Evolutionary conservation across 257 asterid species (phyloP).

Genomic region (Plantago major): DNA sequence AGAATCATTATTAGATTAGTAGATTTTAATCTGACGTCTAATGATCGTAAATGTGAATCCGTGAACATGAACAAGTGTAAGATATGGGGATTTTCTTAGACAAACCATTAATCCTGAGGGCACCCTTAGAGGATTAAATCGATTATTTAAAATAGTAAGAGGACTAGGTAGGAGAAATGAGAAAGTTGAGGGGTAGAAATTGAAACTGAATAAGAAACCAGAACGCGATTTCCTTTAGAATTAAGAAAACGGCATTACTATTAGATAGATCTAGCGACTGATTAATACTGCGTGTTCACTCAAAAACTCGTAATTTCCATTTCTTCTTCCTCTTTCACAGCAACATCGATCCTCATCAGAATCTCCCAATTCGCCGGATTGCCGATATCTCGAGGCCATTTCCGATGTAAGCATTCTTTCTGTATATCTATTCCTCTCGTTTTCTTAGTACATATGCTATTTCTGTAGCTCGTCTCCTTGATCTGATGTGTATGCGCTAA

Average conservation of each 20-base stretch:
- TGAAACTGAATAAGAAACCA: too few species aligned
- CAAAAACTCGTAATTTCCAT: background rate
- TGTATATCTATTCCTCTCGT: background rate
- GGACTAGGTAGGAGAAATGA: too few species aligned
- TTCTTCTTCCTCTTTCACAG: background rate
- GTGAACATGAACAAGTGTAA: too few species aligned
- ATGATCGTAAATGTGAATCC: too few species aligned
- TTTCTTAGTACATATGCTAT: background rate
- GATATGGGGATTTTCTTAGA: too few species aligned
- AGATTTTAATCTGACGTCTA: too few species aligned
- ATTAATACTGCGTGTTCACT: too few species aligned
- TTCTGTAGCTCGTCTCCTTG: background rate
- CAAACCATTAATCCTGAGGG: too few species aligned
- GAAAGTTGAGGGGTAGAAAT: background rate
- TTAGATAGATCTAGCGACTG: background rate
- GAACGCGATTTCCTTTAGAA: background rate
- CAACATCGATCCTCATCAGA: background rate
- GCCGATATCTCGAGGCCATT: conserved; percentile 3
- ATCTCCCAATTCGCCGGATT: conserved; percentile 10
- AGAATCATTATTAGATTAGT: too few species aligned
- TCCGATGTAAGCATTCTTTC: conserved; percentile 11
- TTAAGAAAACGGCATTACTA: background rate
- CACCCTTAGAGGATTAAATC: too few species aligned
- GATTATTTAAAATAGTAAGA: too few species aligned
- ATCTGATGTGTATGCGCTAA: too few species aligned